Evolutionary conservation across 805 yeast genomes (phyloP), one percentile per base, ranked within the genome.

Genomic region (Ogataea pilisensis): DNA sequence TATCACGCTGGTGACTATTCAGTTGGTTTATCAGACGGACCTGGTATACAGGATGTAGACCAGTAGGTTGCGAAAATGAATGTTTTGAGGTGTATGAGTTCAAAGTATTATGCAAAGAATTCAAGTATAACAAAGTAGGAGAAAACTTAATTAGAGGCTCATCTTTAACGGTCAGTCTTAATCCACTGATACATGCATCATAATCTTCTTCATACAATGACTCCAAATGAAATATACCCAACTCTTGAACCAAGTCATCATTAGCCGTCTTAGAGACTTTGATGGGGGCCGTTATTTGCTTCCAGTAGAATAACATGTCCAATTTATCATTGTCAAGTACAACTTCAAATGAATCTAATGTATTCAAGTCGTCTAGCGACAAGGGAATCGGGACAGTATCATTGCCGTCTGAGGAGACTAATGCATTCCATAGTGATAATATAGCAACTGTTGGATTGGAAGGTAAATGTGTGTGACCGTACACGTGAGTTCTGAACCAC

Each of bases 41-140:
- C 29, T 45, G 34, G 38, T 57, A 60, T 1, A 16, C 30, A 5
- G 65, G 65, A 41, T 60, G 65, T 39, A 59, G 21, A 5, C 60
- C 60, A 2, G 50, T 34, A 3, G 52, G 52, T 18, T 44, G 32
- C 8, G 35, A 19, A 5, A 57, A 26, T 18, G 29, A 28, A 41
- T 58, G 62, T 7, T 21, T 41, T 5, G 45, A 31, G 9, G 35
- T 24, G 40, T 41, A 50, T 2, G 49, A 46, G 9, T 41, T 39
- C 19, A 49, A 25, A 3, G 44, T 41, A 9, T 47, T 45, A 32
- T 55, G 55, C 29, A 50, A 43, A 1, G 58, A 48, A 22, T 53
- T 46, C 22, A 51, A 35, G 19, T 54, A 47, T 8, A 61, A 14
- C 45, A 59, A 41, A 1, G 63, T 55, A 1, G 61, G 62, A 2